Evolutionary conservation across 2,329 filamentous ascomycete genomes (phyloP), one percentile per base, ranked within the genome.

Genomic region (Helicocarpus griseus): DNA sequence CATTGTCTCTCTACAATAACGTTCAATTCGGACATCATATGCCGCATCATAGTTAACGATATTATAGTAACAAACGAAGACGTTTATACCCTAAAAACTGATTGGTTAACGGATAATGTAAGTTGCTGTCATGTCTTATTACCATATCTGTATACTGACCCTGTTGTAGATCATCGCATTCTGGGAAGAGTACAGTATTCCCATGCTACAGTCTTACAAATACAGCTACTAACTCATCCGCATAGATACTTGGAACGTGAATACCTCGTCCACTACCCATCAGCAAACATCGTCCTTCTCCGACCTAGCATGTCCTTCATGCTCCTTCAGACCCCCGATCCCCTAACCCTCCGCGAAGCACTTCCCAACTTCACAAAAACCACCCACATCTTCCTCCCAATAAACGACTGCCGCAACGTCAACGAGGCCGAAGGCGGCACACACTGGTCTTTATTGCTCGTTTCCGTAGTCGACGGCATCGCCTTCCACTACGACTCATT

Each of bases 81-180:
- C 69, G 81, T 97, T 59, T 86, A 90, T 66, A 85, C 86, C 14
- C 80, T 98, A 53, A 89, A 87, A 70, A 78, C 87, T 69, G 93
- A 96, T 75, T 98, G 93, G 93, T 77, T 98, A 49, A 96, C 91
- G 40, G 93, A 98, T 68, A 96, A 95, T 73, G 87, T 90, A 75
- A 58, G 79, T 72, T 39, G 11, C 26, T 11, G 48, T n/a, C 40
- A 26, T 38, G 14, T 28, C 11, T 11, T 24, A 9, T 4, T 7
- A 7, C 29, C 6, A 22, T 36, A 33, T 49, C 6, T 40, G 26
- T 22, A 49, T 21, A 47, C 40, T 48, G 29, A 47, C 35, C 43
- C 51, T 31, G 59, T 58, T 61, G 54, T 60, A 91, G 87, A 90
- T 89, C 61, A 97, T 98, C 59, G 85, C 89, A 48, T 97, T 98